Percentiles rank a stretch among this genome's conserved stretches.
These are phyloP conservation scores for Strombidium stylifer DNA, from an alignment of 73 alveolate species.

Conservation along the genomic window DNA sequence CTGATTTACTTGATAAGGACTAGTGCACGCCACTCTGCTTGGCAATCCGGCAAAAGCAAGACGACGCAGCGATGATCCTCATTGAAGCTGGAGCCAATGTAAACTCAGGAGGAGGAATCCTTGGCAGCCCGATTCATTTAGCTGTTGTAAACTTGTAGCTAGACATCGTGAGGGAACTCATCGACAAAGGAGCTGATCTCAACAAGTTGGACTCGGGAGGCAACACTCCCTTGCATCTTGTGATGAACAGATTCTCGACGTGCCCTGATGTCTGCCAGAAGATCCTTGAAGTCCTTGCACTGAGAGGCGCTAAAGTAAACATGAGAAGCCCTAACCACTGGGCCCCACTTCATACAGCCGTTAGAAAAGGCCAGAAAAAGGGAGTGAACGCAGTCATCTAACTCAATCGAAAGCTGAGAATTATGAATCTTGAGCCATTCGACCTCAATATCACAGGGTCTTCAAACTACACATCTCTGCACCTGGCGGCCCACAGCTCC, in stretches of 20 bases:
- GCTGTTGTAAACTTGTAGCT: conserved; percentile 51
- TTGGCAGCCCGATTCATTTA: conserved; percentile 65
- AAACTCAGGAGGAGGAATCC: conserved; percentile 64
- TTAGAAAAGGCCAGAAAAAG: conserved; percentile 73
- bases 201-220: conserved; percentile 51
- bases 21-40: conserved; percentile 58
- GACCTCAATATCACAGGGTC: conserved; percentile 87
- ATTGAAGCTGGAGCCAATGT: conserved; percentile 44
- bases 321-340: conserved; percentile 67
- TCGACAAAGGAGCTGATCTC: conserved; percentile 43
- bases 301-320: conserved; percentile 72
- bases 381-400: conserved; percentile 69
- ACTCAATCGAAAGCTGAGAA: conserved; percentile 59
- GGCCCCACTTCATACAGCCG: conserved; percentile 93
- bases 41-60: conserved; percentile 62
- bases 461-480: conserved; percentile 86
- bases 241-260: conserved; percentile 51
- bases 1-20: conserved; percentile 49
- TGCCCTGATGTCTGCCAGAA: conserved; percentile 30
- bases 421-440: conserved; percentile 55
- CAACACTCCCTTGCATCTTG: conserved; percentile 57
- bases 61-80: conserved; percentile 50
- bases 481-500: conserved; percentile 83
- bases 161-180: conserved; percentile 27
- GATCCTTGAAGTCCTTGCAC: conserved; percentile 73